phyloP scores from a whole-genome alignment of 352 stramenopile species.

The Globisporangium nunn region DNA sequence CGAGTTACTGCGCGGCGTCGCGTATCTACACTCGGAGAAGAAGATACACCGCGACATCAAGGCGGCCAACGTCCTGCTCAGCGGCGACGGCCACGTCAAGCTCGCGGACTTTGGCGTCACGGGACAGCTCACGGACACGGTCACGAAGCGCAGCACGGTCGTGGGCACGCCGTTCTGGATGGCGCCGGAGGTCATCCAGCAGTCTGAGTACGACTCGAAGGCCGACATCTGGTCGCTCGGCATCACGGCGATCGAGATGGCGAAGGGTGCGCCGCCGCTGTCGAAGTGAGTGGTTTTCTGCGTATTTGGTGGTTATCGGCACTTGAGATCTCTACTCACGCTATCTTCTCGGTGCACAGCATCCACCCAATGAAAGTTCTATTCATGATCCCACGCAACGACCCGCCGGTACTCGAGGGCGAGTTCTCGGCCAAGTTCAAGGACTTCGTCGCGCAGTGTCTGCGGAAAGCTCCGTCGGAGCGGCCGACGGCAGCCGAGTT shows the following conservation, averaged over 20 bases:
- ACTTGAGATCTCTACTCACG: background rate
- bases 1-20: conserved; percentile 60
- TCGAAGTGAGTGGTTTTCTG: conserved; percentile 42
- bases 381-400: conserved; percentile 97
- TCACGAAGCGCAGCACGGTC: conserved; percentile 97
- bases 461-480: conserved; percentile 84
- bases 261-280: conserved; percentile 93
- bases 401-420: conserved; percentile 78
- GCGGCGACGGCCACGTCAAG: conserved; percentile 73
- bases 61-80: conserved; percentile 76
- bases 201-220: conserved; percentile 93
- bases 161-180: conserved; percentile 99
- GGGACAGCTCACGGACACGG: conserved; percentile 93
- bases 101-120: conserved; percentile 86
- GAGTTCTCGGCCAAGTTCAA: conserved; percentile 69
- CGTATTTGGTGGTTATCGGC: no score
- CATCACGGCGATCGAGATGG: conserved; percentile 99
- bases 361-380: conserved; percentile 98
- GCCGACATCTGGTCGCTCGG: conserved; percentile 98
- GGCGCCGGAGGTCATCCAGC: conserved; percentile 84
- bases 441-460: conserved; percentile 87
- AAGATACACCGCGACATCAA: conserved; percentile 87
- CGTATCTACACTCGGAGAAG: conserved; percentile 76
- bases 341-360: conserved; percentile 30
- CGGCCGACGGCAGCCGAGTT: conserved; percentile 81